Conservation (phyloP, 345 rosid genomes). For the Murraya koenigii region DNA sequence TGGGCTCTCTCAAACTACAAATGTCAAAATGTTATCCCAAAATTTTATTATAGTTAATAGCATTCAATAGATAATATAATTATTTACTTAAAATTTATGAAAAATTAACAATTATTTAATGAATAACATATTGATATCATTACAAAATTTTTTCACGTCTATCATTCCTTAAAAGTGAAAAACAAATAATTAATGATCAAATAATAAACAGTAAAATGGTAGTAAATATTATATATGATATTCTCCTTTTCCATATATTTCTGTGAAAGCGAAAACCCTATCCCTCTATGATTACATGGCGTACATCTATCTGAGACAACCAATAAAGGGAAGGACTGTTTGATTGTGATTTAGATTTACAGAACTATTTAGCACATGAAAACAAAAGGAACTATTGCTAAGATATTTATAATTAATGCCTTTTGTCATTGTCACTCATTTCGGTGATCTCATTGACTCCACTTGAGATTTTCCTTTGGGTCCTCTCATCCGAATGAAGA, state of each 20-base stretch:
- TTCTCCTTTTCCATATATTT: background rate
- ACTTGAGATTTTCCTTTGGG: conserved; percentile 90
- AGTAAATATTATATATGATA: too few species aligned
- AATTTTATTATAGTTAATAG: too few species aligned
- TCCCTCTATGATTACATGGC: background rate
- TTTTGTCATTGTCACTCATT: conserved; percentile 1
- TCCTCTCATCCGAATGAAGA: conserved; percentile 68
- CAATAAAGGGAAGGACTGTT: background rate
- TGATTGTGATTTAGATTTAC: conserved; percentile 4
- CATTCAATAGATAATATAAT: too few species aligned
- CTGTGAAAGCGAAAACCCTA: background rate
- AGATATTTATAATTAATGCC: background rate
- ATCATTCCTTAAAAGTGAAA: too few species aligned
- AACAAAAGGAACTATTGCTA: background rate
- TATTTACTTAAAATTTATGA: too few species aligned
- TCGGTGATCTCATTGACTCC: conserved; percentile 48
- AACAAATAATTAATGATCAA: too few species aligned
- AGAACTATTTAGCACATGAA: background rate
- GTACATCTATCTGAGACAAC: background rate
- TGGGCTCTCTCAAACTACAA: background rate
- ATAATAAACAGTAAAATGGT: background rate
- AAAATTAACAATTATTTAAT: too few species aligned
- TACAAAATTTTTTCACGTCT: too few species aligned
- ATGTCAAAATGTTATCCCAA: too few species aligned
- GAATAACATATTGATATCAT: too few species aligned